phyloP scores from a whole-genome alignment of 2,329 filamentous ascomycete species.

The Sporothrix schenckii region DNA sequence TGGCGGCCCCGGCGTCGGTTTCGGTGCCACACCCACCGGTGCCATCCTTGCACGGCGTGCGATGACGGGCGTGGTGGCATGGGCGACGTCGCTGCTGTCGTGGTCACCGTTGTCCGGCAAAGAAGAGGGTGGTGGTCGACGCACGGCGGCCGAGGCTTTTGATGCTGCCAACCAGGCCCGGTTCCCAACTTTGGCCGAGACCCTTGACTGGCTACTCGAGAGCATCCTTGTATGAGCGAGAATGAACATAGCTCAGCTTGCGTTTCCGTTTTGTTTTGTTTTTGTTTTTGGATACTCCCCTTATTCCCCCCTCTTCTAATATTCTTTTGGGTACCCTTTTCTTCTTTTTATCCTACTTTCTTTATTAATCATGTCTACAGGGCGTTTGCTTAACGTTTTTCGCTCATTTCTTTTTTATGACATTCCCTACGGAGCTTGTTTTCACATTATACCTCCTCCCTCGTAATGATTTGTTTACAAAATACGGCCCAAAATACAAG shows the following conservation, averaged over 20 bases:
- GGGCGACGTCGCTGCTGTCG: background rate
- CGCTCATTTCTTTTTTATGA: background rate
- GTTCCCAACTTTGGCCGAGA: slow-evolving; percentile 47
- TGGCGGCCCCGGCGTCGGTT: background rate
- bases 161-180: background rate
- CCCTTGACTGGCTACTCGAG: slow-evolving; percentile 53
- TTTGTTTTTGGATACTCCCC: background rate
- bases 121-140: background rate
- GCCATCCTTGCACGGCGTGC: slow-evolving; percentile 1
- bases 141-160: slow-evolving; percentile 31
- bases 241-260: background rate
- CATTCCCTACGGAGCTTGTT: background rate
- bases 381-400: background rate
- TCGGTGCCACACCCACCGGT: background rate
- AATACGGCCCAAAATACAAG: background rate
- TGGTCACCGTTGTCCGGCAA: background rate
- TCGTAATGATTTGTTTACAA: background rate
- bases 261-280: too few species aligned
- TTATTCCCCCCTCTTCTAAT: background rate
- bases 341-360: background rate
- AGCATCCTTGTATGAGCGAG: slow-evolving; percentile 47
- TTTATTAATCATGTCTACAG: slow-evolving; percentile 14
- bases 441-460: background rate
- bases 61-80: background rate
- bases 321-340: background rate